Evolutionary conservation across 2,329 filamentous ascomycete species (phyloP), one percentile per base, ranked within the genome.

Genomic region (Stemphylium vesicarium): DNA sequence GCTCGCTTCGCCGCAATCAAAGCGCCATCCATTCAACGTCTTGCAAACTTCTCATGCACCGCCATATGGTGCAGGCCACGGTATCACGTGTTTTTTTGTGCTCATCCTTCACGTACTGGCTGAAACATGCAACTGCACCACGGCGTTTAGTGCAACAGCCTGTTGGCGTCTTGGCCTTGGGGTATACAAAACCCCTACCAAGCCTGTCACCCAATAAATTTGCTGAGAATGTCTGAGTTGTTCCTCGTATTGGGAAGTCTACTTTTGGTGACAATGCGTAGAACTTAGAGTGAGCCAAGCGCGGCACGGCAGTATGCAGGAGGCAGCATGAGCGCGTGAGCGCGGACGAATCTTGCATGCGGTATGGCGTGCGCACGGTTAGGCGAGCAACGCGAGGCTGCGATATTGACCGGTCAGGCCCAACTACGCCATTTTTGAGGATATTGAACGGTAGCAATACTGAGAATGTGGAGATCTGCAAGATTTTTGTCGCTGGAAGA

Each of bases 51-150:
- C 26, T 53, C 33, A 22, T 49, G 26, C 38, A 33, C 26, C 31
- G 11, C 33, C 11, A 9, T 5, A 26, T 22, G 41, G 40, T 18
- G 31, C 40, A 16, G 35, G 47, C 35, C 41, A 24, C 15, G 11
- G 18, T 22, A 13, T 33, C 43, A 26, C n/a, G n/a, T 15, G 24
- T 13, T 39, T 41, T 41, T 12, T 24, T 37, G 29, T 22, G 6
- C 41, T 24, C 36, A 36, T n/a, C 40, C n/a, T 45, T 4, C 3
- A 20, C 1, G 11, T 45, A 41, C 36, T 55, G 47, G 47, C 40
- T 55, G 35, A 51, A 51, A 55, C 41, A 20, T 31, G 31, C 26
- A 40, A 11, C 13, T 36, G 35, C 33, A 44, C 35, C 29, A 31
- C 18, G 40, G 45, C 32, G 39, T 24, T 41, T 31, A 26, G 31